Evolutionary conservation across 2,329 filamentous ascomycete species (phyloP).

Genomic region (Neophaeococcomyces aloes): DNA sequence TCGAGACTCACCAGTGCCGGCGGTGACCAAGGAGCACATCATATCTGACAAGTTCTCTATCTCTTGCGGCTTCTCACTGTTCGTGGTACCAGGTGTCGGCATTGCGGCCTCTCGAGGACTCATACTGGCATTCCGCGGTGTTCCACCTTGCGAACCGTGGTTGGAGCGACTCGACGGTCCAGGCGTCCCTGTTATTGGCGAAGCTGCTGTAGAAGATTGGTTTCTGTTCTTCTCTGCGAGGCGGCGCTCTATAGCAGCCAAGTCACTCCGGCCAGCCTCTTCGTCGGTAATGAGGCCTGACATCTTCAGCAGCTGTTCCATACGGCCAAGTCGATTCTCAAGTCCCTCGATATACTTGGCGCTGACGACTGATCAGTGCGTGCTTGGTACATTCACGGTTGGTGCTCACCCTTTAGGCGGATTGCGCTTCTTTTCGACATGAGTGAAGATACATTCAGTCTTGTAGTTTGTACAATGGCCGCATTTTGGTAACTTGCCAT

Average conservation of each 20-base stretch:
- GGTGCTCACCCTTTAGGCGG: slow-evolving; percentile 82
- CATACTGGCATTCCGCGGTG: slow-evolving; percentile 17
- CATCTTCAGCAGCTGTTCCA: slow-evolving; percentile 82
- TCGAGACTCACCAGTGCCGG: slow-evolving; percentile 84
- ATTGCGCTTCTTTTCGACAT: slow-evolving; percentile 96
- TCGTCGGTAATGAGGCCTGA: slow-evolving; percentile 80
- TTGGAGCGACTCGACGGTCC: slow-evolving; percentile 9
- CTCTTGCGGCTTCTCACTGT: slow-evolving; percentile 38
- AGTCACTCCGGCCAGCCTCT: slow-evolving; percentile 72
- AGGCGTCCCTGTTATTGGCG: slow-evolving; percentile 10
- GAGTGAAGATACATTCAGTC: slow-evolving; percentile 92
- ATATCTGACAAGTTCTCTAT: slow-evolving; percentile 88
- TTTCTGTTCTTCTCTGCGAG: slow-evolving; percentile 40
- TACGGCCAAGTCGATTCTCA: slow-evolving; percentile 86
- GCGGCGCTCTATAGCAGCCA: slow-evolving; percentile 76
- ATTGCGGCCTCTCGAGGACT: slow-evolving; percentile 26
- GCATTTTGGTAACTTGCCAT: slow-evolving; percentile 88
- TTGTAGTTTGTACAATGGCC: slow-evolving; percentile 97
- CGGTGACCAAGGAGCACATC: slow-evolving; percentile 97
- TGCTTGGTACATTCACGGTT: background rate
- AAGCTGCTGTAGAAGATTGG: slow-evolving; percentile 11
- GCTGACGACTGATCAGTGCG: slow-evolving; percentile 34
- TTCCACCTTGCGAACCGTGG: slow-evolving; percentile 14
- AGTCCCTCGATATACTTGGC: slow-evolving; percentile 97
- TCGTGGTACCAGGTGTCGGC: slow-evolving; percentile 15